phyloP scores from a whole-genome alignment of 176 grass and related monocot species.

The Olyra latifolia region DNA sequence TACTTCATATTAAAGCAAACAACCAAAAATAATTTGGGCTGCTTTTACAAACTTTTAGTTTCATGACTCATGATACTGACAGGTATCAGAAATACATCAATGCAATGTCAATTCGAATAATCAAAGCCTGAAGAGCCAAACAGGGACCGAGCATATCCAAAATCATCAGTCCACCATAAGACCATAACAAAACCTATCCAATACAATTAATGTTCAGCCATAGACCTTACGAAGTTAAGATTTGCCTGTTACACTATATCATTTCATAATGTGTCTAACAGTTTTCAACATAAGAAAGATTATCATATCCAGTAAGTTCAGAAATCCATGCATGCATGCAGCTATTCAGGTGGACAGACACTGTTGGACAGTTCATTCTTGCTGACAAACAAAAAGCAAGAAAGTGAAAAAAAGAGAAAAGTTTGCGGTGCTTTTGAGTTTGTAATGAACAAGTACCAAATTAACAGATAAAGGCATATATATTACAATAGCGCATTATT shows the following conservation, averaged over 20 bases:
- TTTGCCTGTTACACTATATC: not conserved
- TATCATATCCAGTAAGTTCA: not conserved
- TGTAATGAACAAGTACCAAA: not conserved
- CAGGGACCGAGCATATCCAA: not conserved
- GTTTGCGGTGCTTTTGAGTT: not conserved
- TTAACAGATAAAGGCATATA: not conserved
- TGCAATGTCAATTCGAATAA: not conserved
- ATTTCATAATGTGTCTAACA: not conserved
- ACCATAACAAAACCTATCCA: not conserved
- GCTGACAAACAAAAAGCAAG: conserved; percentile 2
- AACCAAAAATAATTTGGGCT: not conserved
- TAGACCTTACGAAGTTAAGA: not conserved
- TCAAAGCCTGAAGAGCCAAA: not conserved
- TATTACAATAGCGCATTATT: conserved; percentile 5
- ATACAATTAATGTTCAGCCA: not conserved
- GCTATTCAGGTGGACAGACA: not conserved
- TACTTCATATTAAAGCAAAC: not conserved
- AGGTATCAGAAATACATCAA: not conserved
- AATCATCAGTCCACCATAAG: not conserved
- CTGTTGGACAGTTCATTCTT: not conserved
- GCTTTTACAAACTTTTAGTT: not conserved
- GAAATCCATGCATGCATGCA: not conserved
- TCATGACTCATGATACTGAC: not conserved
- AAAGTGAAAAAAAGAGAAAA: not conserved
- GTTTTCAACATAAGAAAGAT: not conserved